These are phyloP conservation scores for Kwoniella heveanensis DNA, from an alignment of 768 basidiomycete genomes.

Conservation along the genomic window DNA sequence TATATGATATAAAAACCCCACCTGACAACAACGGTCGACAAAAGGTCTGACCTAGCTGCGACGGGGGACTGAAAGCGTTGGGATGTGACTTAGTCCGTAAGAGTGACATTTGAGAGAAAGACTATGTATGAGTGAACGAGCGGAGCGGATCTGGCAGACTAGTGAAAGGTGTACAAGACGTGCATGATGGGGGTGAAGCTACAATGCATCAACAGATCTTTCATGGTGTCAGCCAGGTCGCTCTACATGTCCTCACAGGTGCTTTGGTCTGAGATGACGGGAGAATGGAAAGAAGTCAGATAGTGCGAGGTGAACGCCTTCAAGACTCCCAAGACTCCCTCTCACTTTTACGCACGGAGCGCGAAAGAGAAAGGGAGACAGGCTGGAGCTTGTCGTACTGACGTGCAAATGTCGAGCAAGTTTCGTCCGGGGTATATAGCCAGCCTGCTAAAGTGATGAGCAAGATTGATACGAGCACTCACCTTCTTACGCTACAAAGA, in stretches of 20 bases:
- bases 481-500: not conserved
- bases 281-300: slow-evolving; percentile 12
- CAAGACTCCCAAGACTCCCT: slow-evolving; percentile 4
- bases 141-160: too few species aligned
- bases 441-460: too few species aligned
- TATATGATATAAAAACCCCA: slow-evolving; percentile 10
- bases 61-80: slow-evolving; percentile 31
- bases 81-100: too few species aligned
- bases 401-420: slow-evolving; percentile 35
- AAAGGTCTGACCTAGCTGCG: slow-evolving; percentile 23
- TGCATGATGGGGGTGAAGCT: too few species aligned
- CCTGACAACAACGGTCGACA: slow-evolving; percentile 14
- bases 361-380: slow-evolving; percentile 2
- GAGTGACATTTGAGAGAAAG: too few species aligned
- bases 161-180: not conserved
- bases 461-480: not conserved
- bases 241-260: not conserved
- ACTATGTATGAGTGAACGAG: too few species aligned
- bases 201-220: not conserved
- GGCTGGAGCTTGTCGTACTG: slow-evolving; percentile 25
- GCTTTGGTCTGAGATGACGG: not conserved
- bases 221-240: not conserved
- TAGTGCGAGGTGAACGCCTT: slow-evolving; percentile 34
- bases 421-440: slow-evolving; percentile 19
- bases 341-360: not conserved